These are phyloP conservation scores for Jaapia argillacea DNA, from an alignment of 768 basidiomycete genomes.

Conservation along the genomic window DNA sequence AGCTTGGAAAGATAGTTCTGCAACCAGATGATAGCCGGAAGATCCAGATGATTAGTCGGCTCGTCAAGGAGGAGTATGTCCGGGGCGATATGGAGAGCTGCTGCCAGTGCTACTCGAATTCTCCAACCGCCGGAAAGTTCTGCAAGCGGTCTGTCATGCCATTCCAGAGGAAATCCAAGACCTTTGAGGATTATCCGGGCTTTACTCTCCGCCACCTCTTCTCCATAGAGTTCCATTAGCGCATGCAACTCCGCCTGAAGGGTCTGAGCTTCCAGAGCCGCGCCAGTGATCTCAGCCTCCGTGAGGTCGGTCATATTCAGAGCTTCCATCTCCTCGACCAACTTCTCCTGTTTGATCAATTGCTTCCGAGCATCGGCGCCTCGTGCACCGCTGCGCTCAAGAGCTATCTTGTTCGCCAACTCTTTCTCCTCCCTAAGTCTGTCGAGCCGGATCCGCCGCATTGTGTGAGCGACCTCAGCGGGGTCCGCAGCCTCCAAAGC, in stretches of 20 bases:
- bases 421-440: no score
- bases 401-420: constrained; percentile 34
- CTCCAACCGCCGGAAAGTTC: constrained; percentile 59
- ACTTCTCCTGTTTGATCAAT: constrained; percentile 33
- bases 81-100: constrained; percentile 40
- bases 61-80: constrained; percentile 54
- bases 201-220: neutral
- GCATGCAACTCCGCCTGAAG: neutral
- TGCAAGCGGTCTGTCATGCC: constrained; percentile 24
- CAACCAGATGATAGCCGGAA: no score
- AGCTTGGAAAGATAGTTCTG: no score
- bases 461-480: no score
- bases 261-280: constrained; percentile 1
- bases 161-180: constrained; percentile 42
- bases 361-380: constrained; percentile 48
- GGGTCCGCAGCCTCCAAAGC: no score
- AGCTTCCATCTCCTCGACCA: constrained; percentile 20
- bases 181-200: constrained; percentile 46
- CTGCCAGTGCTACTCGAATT: constrained; percentile 48
- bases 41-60: no score
- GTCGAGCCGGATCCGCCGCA: no score
- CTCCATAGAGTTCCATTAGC: neutral
- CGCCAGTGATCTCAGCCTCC: constrained; percentile 15
- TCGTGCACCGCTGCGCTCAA: constrained; percentile 42
- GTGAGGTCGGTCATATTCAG: constrained; percentile 9